A percentile compares a stretch with the other conserved stretches of the same genome.
These are phyloP conservation scores for Vigna unguiculata DNA, from an alignment of 306 rosid genomes.

Conservation along the genomic window DNA sequence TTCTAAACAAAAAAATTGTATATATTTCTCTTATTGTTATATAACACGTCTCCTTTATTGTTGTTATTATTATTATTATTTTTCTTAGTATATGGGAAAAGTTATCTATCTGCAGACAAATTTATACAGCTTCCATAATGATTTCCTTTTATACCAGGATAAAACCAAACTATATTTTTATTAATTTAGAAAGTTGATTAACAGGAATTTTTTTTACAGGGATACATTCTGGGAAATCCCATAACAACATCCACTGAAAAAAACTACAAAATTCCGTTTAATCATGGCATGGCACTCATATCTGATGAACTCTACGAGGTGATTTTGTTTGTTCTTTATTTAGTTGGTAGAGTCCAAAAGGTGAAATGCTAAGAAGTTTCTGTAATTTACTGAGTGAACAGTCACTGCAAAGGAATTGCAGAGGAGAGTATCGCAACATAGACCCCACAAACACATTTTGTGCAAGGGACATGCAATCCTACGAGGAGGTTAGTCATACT, in stretches of 20 bases:
- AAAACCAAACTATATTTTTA: not conserved
- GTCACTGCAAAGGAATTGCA: slow-evolving; percentile 1
- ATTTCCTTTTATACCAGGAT: no score
- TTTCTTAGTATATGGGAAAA: no score
- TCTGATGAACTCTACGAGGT: slow-evolving; percentile 65
- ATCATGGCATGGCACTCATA: slow-evolving; percentile 62
- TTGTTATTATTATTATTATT: no score
- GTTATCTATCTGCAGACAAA: not conserved
- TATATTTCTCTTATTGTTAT: not conserved
- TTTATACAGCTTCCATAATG: not conserved
- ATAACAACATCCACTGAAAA: not conserved
- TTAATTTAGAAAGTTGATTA: not conserved
- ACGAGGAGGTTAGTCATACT: not conserved
- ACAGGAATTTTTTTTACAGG: not conserved
- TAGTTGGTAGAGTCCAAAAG: not conserved
- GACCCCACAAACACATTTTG: not conserved
- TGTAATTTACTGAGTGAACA: not conserved
- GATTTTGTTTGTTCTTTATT: not conserved
- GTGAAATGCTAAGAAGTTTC: not conserved
- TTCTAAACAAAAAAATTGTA: not conserved
- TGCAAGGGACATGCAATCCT: not conserved
- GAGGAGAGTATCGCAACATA: not conserved
- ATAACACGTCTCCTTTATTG: not conserved
- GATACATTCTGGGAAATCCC: slow-evolving; percentile 13
- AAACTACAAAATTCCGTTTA: slow-evolving; percentile 35